Evolutionary conservation across 805 yeast genomes (phyloP).

Genomic region (Candida coleopterorum): DNA sequence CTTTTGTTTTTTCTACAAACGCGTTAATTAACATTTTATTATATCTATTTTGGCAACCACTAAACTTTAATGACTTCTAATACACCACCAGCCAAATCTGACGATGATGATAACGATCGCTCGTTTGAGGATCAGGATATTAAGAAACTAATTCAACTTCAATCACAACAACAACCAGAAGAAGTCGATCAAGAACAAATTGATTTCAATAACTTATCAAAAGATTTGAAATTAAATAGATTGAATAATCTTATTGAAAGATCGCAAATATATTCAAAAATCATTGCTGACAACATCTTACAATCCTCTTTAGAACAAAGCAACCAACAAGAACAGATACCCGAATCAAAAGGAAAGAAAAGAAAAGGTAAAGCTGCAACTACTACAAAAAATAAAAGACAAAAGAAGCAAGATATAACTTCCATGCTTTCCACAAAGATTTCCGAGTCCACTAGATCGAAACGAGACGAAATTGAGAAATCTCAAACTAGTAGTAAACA

Average conservation of each 20-base stretch:
- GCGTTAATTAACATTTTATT: too few species aligned
- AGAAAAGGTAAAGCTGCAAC: constrained; percentile 11
- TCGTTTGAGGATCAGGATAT: constrained; percentile 5
- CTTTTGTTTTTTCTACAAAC: neutral
- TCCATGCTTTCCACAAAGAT: constrained; percentile 16
- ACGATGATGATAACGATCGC: neutral
- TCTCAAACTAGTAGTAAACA: constrained; percentile 14
- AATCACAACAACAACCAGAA: neutral
- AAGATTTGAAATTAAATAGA: constrained; percentile 58
- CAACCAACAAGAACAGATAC: constrained; percentile 3
- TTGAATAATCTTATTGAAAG: constrained; percentile 75
- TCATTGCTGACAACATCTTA: constrained; percentile 74
- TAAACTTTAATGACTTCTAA: too few species aligned
- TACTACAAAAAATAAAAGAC: constrained; percentile 4
- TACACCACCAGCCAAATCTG: too few species aligned
- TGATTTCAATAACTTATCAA: constrained; percentile 42
- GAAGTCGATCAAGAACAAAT: constrained; percentile 24
- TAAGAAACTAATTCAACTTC: constrained; percentile 6
- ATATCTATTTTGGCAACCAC: neutral
- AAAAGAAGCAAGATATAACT: constrained; percentile 13
- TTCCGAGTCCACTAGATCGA: constrained; percentile 15
- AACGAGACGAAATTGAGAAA: constrained; percentile 21
- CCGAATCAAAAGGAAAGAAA: constrained; percentile 19
- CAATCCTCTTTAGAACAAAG: constrained; percentile 31
- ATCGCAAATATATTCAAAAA: constrained; percentile 81